Conservation (phyloP, 768 basidiomycete species). For the Jaapia argillacea region DNA sequence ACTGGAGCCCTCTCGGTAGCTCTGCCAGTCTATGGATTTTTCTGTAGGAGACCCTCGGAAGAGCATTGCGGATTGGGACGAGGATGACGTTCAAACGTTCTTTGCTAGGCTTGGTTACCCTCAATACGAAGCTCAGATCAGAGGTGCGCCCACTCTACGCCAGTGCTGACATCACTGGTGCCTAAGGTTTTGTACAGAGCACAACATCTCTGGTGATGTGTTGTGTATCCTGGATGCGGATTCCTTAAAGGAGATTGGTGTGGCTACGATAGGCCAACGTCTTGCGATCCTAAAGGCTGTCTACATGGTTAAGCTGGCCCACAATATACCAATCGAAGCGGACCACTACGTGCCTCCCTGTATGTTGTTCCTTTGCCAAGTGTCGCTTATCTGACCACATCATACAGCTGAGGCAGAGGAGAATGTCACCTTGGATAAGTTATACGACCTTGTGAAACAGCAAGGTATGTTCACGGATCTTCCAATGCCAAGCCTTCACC, state of each 20-base stretch:
- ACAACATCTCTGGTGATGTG: constrained; percentile 87
- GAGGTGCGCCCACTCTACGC: constrained; percentile 39
- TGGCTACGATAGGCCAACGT: constrained; percentile 86
- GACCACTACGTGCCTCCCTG: constrained; percentile 87
- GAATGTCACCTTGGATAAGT: constrained; percentile 49
- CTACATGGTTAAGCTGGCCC: constrained; percentile 78
- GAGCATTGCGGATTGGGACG: constrained; percentile 52
- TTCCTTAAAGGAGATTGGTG: constrained; percentile 75
- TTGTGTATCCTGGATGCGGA: constrained; percentile 80
- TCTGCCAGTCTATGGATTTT: not conserved
- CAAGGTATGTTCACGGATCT: constrained; percentile 40
- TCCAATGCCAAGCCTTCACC: no score
- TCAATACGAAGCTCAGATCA: constrained; percentile 77
- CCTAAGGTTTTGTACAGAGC: constrained; percentile 40
- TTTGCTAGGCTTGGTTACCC: constrained; percentile 68
- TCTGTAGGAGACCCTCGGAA: not conserved
- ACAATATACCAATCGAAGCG: constrained; percentile 74
- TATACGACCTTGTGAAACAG: constrained; percentile 58
- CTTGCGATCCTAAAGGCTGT: constrained; percentile 87
- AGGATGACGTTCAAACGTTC: constrained; percentile 73
- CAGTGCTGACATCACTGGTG: constrained; percentile 5
- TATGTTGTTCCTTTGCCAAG: constrained; percentile 27
- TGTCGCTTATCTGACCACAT: not conserved
- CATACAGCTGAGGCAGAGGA: constrained; percentile 49
- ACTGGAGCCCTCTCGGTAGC: no score